Conservation (phyloP, 2,329 filamentous ascomycete genomes). For the Aspergillus sp. region DNA sequence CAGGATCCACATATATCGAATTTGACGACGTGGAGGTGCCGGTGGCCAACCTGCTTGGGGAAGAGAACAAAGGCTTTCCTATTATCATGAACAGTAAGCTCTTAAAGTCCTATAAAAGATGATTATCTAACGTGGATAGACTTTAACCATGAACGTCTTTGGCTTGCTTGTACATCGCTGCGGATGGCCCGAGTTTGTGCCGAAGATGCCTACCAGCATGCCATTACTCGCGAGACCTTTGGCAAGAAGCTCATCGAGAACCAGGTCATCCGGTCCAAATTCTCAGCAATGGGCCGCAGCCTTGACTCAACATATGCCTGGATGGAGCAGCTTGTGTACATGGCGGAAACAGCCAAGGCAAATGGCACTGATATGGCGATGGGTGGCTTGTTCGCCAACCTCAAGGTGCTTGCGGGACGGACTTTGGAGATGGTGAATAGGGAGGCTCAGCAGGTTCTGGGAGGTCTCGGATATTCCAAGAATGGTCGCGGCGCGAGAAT, state of each 20-base stretch:
- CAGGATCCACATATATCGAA: conserved; percentile 65
- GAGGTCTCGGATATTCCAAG: conserved; percentile 54
- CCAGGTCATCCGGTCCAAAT: conserved; percentile 58
- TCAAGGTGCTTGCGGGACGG: conserved; percentile 52
- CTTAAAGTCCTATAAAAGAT: neutral
- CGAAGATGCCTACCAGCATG: conserved; percentile 54
- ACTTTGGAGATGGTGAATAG: conserved; percentile 52
- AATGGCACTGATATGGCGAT: conserved; percentile 18
- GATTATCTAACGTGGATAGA: conserved; percentile 27
- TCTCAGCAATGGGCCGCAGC: conserved; percentile 54
- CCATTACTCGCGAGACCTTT: conserved; percentile 56
- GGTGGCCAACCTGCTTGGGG: conserved; percentile 68
- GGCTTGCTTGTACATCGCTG: conserved; percentile 58
- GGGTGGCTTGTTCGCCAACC: conserved; percentile 23
- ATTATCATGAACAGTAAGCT: conserved; percentile 66
- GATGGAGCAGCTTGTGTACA: conserved; percentile 59
- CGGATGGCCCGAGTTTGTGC: conserved; percentile 58
- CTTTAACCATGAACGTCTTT: conserved; percentile 61
- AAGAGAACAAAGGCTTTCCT: conserved; percentile 77
- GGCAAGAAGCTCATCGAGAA: conserved; percentile 57
- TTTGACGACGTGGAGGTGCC: conserved; percentile 79
- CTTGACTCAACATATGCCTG: conserved; percentile 60
- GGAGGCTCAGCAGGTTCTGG: conserved; percentile 57
- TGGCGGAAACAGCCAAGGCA: conserved; percentile 28
- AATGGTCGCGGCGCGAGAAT: conserved; percentile 49